Conservation (phyloP, 2,329 filamentous ascomycete genomes). For the Blumeria hordei region DNA sequence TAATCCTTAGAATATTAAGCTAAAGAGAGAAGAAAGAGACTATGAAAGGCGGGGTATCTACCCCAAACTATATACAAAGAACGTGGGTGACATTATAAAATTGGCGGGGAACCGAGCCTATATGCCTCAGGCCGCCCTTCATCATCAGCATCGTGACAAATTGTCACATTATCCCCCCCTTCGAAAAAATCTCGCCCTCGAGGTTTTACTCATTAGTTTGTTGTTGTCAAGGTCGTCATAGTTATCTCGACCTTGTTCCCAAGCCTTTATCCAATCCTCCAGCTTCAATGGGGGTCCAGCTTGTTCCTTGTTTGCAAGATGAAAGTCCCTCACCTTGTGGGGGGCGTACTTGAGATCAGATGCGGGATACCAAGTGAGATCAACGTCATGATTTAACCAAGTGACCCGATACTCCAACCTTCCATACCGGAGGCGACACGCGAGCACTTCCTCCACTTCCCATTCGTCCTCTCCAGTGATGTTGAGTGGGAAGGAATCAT, state of each 20-base stretch:
- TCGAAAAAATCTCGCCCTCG: too few species aligned
- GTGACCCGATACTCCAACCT: not conserved
- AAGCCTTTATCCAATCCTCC: not conserved
- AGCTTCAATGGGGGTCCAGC: not conserved
- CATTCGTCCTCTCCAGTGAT: not conserved
- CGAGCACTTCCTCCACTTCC: not conserved
- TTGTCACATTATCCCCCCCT: too few species aligned
- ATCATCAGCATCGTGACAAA: too few species aligned
- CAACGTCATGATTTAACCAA: not conserved
- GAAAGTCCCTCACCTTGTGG: not conserved
- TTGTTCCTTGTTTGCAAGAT: not conserved
- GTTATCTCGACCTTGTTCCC: not conserved
- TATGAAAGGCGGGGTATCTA: too few species aligned
- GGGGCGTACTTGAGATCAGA: not conserved
- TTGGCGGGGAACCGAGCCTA: too few species aligned
- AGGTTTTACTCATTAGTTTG: not conserved
- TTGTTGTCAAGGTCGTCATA: not conserved
- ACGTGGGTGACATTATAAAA: too few species aligned
- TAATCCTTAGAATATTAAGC: too few species aligned
- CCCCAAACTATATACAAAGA: too few species aligned
- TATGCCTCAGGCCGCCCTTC: too few species aligned
- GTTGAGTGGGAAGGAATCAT: not conserved
- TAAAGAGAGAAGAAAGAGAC: too few species aligned
- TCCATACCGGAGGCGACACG: not conserved
- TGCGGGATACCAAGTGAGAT: not conserved